A percentile compares a stretch with the other conserved stretches of the same genome.
Conservation (phyloP, 768 basidiomycete species). For the Mycena alexandri region DNA sequence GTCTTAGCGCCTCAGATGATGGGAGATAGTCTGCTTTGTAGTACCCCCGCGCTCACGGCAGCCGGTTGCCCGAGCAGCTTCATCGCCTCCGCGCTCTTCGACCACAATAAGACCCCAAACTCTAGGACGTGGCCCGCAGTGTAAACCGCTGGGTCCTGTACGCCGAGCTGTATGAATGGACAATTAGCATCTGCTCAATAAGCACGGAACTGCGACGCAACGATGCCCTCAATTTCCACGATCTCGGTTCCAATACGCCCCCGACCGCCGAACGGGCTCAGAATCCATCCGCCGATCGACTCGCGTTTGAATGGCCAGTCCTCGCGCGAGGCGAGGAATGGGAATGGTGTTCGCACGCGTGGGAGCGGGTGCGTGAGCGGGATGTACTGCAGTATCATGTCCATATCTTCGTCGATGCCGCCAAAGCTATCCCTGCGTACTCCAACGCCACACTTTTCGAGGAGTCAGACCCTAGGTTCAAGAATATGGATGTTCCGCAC, state of each 20-base stretch:
- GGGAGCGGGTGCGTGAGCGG: constrained; percentile 28
- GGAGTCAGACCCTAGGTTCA: not conserved
- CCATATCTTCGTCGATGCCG: constrained; percentile 38
- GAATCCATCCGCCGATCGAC: constrained; percentile 36
- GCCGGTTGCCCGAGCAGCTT: constrained; percentile 33
- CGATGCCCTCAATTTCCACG: constrained; percentile 35
- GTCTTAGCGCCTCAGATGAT: constrained; percentile 37
- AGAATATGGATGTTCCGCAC: not conserved
- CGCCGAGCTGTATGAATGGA: constrained; percentile 21
- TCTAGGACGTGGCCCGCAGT: constrained; percentile 26
- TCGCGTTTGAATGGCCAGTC: constrained; percentile 40
- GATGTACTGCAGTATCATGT: constrained; percentile 37
- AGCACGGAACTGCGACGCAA: constrained; percentile 5
- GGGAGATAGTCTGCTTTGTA: constrained; percentile 33
- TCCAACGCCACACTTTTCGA: constrained; percentile 31
- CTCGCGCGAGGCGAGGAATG: constrained; percentile 37
- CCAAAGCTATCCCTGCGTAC: constrained; percentile 32
- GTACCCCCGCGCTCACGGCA: constrained; percentile 33
- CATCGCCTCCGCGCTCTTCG: constrained; percentile 34
- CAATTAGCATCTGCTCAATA: not conserved
- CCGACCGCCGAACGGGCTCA: constrained; percentile 37
- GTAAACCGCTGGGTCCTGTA: constrained; percentile 34
- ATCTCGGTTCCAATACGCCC: constrained; percentile 32
- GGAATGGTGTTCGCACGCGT: constrained; percentile 31
- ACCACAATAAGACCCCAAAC: constrained; percentile 34